These are phyloP conservation scores for Beta vulgaris DNA, from an alignment of 148 eudicot species.

Conservation along the genomic window DNA sequence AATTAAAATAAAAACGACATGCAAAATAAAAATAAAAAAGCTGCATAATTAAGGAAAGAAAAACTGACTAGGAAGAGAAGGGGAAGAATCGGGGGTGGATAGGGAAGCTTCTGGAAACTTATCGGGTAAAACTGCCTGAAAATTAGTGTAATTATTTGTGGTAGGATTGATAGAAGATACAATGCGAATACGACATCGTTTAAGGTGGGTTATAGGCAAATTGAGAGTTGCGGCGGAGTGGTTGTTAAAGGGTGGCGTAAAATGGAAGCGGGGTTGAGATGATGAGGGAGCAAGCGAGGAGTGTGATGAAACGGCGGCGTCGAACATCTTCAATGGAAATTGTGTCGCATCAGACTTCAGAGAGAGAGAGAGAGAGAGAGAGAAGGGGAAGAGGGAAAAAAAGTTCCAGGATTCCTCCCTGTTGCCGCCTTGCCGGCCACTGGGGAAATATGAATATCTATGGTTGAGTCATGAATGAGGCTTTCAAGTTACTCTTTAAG, in stretches of 20 bases:
- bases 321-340: background rate
- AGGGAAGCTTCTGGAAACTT: slow-evolving; percentile 5
- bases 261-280: background rate
- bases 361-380: too few species aligned
- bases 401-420: too few species aligned
- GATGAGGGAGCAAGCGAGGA: background rate
- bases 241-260: background rate
- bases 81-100: slow-evolving; percentile 1
- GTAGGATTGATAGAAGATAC: background rate
- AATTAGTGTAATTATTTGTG: slow-evolving; percentile 3
- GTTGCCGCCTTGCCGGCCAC: too few species aligned
- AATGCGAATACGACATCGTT: background rate
- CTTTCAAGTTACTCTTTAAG: too few species aligned
- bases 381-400: too few species aligned
- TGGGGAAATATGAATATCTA: too few species aligned
- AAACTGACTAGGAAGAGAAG: slow-evolving; percentile 25
- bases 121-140: background rate
- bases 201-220: background rate
- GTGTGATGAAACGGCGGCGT: background rate
- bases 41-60: background rate
- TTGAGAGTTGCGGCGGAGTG: background rate
- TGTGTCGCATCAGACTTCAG: too few species aligned
- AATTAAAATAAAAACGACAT: background rate
- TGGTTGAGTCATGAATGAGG: too few species aligned
- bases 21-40: background rate